These are phyloP conservation scores for Gossypium davidsonii DNA, from an alignment of 441 rosid species.

Conservation along the genomic window DNA sequence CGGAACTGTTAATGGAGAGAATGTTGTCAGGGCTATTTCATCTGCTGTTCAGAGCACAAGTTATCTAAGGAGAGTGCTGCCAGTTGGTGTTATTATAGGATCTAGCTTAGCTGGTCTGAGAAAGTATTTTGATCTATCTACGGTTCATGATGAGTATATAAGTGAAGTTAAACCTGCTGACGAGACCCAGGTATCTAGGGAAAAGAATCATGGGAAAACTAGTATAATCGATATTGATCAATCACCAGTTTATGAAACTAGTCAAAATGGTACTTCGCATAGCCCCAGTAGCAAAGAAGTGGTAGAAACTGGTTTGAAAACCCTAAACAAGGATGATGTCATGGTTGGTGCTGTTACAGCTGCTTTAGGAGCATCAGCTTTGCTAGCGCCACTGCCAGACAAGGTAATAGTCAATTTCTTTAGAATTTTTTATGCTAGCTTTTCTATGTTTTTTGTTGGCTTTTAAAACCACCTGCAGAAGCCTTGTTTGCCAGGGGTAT, in stretches of 20 bases:
- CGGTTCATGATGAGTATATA: slow-evolving; percentile 26
- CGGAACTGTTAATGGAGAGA: slow-evolving; percentile 58
- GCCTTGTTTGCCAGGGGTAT: neutral
- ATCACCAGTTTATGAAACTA: slow-evolving; percentile 19
- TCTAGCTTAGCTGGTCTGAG: slow-evolving; percentile 89
- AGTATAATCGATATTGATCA: slow-evolving; percentile 19
- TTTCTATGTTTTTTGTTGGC: neutral
- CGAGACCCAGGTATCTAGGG: slow-evolving; percentile 24
- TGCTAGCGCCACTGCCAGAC: slow-evolving; percentile 41
- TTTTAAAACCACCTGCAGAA: neutral
- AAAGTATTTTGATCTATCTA: slow-evolving; percentile 56
- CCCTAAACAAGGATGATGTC: slow-evolving; percentile 36
- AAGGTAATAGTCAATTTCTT: slow-evolving; percentile 43
- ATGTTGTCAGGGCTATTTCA: slow-evolving; percentile 58
- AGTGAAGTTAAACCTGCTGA: slow-evolving; percentile 25
- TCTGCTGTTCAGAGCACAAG: slow-evolving; percentile 61
- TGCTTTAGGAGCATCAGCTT: slow-evolving; percentile 92
- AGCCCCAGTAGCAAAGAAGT: slow-evolving; percentile 23
- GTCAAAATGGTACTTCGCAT: slow-evolving; percentile 22
- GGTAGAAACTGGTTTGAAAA: slow-evolving; percentile 28
- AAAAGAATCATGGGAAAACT: slow-evolving; percentile 23
- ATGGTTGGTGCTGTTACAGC: slow-evolving; percentile 91
- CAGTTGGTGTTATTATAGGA: slow-evolving; percentile 81
- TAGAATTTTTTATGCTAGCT: neutral
- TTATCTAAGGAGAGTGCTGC: slow-evolving; percentile 66